Evolutionary conservation across 495 filamentous ascomycete genomes (phyloP), one percentile per base, ranked within the genome.

Genomic region (Collariella sp.): DNA sequence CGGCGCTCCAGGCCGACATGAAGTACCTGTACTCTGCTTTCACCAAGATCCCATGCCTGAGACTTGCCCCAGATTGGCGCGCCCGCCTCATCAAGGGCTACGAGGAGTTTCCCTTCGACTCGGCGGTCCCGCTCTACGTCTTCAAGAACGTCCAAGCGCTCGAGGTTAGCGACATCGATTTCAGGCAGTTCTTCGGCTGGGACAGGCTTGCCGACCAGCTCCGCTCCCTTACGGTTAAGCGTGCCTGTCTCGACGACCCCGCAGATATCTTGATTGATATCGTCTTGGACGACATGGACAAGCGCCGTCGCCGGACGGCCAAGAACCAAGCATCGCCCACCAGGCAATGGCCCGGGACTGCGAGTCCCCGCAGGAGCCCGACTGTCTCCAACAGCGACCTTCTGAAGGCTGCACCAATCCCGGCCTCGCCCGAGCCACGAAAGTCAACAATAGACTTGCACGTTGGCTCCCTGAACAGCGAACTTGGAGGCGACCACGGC

Each of bases 1-100:
- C 85, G 29, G 87, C 88, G 24, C 67, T 91, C 46, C 82, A 90
- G 60, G 82, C 83, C 24, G 93, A 98, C 64, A 71, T 95, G 44
- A 96, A 89, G 68, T 97, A 98, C 67, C 78, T 98, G 9, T 98
- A 96, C 70, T 96, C 93, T 18, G 89, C 93, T 52, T 97, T 97
- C 69, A 98, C 93, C 63, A 98, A 98, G 72, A 95, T 97, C 51
- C 93, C 93, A 3, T 95, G 87, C 61, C 75, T 98, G 40, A 83
- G 85, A 52, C 74, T 98, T 46, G 82, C 90, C 43, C 91, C 91
- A 7, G 93, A 97, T 69, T 88, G 87, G 70, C 87, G 88, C 45
- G 89, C 90, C 34, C 83, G 85, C 39, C 71, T 95, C 61, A 95
- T 98, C 57, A 79, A 83, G 54, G 91, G 91, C 29, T 97, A 90